Evolutionary conservation across 306 rosid genomes (phyloP), one percentile per base, ranked within the genome.

Genomic region (Malus orientalis): DNA sequence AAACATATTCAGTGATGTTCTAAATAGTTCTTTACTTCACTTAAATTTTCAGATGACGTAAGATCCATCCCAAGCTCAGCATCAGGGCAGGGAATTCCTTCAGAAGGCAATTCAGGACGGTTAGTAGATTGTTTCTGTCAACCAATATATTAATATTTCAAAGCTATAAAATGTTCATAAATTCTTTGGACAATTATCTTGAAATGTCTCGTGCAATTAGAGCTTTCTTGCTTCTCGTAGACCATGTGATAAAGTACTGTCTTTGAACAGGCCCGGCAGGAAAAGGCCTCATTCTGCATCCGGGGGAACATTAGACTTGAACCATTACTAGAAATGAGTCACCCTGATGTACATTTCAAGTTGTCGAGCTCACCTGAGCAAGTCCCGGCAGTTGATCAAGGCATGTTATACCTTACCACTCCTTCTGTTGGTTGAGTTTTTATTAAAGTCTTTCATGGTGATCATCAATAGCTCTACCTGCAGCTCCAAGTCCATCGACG

Each of bases 381-480:
- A 69, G 88, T 77, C 47, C 77, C 75, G 45, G 75, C 89, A 68
- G 91, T 84, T 67, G 92, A 92, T 70, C 88, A 83, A 83, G 99
- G 99, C 90, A 78, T 64, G 42, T 65, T n/a, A 20, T 1, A 47
- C 53, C 76, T 64, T 64, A 10, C 64, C 61, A 44, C 71, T 30
- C 27, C 54, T 22, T 22, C 23, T 73, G 59, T 88, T 97, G 51
- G 78, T 81, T 18, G 98, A 94, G 89, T 91, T 90, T 84, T 86
- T 91, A 85, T 89, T 94, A 38, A 94, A 91, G 91, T 89, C 91
- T 67, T 70, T 94, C 65, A 80, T 82, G 79, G 81, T 83, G 69
- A 86, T 91, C 97, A 74, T 84, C 88, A 73, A 88, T 86, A 22
- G 90, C 89, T 69, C 81, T 88, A 74, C 85, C 90, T 73, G 88